A percentile compares a stretch with the other conserved stretches of the same genome.
These are phyloP conservation scores for Wickerhamiella sorbophila DNA, from an alignment of 805 yeast genomes.

Conservation along the genomic window DNA sequence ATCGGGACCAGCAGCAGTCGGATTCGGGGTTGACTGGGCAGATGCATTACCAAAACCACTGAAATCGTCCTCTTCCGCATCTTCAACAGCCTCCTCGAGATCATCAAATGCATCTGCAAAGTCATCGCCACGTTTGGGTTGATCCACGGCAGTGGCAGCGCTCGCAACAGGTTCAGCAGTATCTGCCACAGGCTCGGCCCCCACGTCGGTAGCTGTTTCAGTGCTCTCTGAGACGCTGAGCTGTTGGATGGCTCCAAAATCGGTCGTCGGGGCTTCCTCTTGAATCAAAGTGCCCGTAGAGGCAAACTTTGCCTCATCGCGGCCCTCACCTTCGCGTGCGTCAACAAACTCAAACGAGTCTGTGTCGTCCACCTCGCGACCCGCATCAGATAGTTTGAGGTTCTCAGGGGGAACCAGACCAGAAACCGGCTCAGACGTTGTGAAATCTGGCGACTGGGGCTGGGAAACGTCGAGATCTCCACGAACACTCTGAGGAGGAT, in stretches of 20 bases:
- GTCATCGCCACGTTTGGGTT: conserved; percentile 16
- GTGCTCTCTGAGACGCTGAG: neutral
- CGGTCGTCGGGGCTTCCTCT: neutral
- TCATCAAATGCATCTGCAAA: conserved; percentile 22
- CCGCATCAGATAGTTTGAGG: conserved; percentile 2
- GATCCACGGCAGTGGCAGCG: conserved; percentile 10
- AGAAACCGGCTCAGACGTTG: conserved; percentile 16
- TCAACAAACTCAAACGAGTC: conserved; percentile 26
- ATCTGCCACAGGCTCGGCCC: neutral
- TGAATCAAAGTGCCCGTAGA: neutral
- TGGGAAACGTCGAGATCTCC: conserved; percentile 40
- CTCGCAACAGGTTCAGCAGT: neutral
- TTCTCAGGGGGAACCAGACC: conserved; percentile 10
- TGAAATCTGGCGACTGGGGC: conserved; percentile 17
- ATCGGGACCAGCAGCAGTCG: conserved; percentile 34
- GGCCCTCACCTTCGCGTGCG: conserved; percentile 17
- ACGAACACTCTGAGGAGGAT: conserved; percentile 80
- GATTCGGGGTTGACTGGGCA: neutral
- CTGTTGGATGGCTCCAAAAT: neutral
- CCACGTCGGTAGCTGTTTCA: neutral
- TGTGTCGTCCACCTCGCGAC: conserved; percentile 4
- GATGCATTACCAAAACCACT: conserved; percentile 13
- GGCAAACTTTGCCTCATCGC: neutral
- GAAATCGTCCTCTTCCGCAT: conserved; percentile 14
- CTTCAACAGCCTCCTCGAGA: conserved; percentile 29